Conservation (phyloP, 2,329 filamentous ascomycete species). For the Aspergillus fijiensis region DNA sequence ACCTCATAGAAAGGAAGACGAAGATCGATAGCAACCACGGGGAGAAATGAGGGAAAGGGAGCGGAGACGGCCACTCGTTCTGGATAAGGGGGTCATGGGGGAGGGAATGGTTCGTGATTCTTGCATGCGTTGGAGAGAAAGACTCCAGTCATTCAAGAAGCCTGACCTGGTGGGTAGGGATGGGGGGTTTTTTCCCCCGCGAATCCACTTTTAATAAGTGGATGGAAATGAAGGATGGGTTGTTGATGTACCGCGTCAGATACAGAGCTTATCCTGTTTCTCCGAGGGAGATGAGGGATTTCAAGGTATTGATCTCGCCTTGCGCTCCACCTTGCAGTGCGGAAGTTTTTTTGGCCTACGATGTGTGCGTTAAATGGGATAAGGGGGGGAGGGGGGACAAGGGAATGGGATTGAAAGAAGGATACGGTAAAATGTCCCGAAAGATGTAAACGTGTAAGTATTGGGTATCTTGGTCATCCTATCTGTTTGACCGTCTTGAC, state of each 20-base stretch:
- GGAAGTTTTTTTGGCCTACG: slow-evolving; percentile 27
- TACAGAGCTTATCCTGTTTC: slow-evolving; percentile 50
- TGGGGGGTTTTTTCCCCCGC: background rate
- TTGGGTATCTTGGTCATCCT: slow-evolving; percentile 31
- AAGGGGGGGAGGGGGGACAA: background rate
- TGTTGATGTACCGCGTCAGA: slow-evolving; percentile 52
- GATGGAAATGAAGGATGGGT: slow-evolving; percentile 11
- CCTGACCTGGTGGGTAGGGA: background rate
- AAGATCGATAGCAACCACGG: background rate
- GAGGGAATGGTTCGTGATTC: background rate
- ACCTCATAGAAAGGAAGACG: background rate
- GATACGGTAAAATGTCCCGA: slow-evolving; percentile 9
- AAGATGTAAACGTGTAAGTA: slow-evolving; percentile 13
- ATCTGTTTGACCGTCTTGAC: slow-evolving; percentile 8
- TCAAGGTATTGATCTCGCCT: slow-evolving; percentile 54
- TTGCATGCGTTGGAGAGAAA: background rate
- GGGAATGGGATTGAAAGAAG: slow-evolving; percentile 1
- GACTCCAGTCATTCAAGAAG: background rate
- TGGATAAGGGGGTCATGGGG: background rate
- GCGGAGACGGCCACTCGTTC: background rate
- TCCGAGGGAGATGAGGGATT: slow-evolving; percentile 33
- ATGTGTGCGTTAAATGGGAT: background rate
- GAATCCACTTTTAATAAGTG: background rate
- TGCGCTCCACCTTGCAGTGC: slow-evolving; percentile 55
- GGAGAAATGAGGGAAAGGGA: background rate